A percentile compares a stretch with the other conserved stretches of the same genome.
These are phyloP conservation scores for Termitomyces sp. DNA, from an alignment of 768 basidiomycete genomes.

Conservation along the genomic window DNA sequence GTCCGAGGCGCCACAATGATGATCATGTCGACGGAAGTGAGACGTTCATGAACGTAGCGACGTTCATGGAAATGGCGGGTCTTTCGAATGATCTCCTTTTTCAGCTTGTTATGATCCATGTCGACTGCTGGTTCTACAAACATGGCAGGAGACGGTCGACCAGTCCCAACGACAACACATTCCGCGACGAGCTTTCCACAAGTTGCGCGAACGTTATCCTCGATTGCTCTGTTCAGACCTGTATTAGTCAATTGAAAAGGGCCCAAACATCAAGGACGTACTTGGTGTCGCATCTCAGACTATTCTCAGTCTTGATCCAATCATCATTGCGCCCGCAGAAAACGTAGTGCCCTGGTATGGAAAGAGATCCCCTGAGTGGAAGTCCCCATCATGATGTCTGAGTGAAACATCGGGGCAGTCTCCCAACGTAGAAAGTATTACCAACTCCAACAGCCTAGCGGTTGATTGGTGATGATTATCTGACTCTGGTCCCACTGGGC, in stretches of 20 bases:
- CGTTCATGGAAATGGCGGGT: conserved; percentile 67
- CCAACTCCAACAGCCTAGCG: conserved; percentile 55
- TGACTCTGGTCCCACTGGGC: conserved; percentile 40
- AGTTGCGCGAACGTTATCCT: conserved; percentile 63
- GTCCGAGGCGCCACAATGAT: conserved; percentile 55
- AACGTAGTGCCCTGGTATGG: conserved; percentile 48
- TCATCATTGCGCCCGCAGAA: conserved; percentile 75
- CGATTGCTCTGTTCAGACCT: conserved; percentile 47
- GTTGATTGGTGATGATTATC: conserved; percentile 49
- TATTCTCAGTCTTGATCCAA: conserved; percentile 81
- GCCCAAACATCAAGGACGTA: conserved; percentile 20
- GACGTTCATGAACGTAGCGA: conserved; percentile 73
- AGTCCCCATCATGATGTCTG: conserved; percentile 58
- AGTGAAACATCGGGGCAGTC: conserved; percentile 64
- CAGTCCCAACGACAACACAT: conserved; percentile 74
- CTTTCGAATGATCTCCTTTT: conserved; percentile 64
- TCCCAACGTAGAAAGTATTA: conserved; percentile 59
- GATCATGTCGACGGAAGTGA: conserved; percentile 56
- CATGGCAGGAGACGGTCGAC: conserved; percentile 67
- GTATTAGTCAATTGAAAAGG: conserved; percentile 8
- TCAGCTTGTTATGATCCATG: conserved; percentile 51
- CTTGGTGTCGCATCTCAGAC: conserved; percentile 75
- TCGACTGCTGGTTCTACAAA: conserved; percentile 60
- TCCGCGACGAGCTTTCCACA: conserved; percentile 62
- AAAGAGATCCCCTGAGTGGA: conserved; percentile 83